Conservation (phyloP, 2,329 filamentous ascomycete species). For the Aspergillus ibericus region DNA sequence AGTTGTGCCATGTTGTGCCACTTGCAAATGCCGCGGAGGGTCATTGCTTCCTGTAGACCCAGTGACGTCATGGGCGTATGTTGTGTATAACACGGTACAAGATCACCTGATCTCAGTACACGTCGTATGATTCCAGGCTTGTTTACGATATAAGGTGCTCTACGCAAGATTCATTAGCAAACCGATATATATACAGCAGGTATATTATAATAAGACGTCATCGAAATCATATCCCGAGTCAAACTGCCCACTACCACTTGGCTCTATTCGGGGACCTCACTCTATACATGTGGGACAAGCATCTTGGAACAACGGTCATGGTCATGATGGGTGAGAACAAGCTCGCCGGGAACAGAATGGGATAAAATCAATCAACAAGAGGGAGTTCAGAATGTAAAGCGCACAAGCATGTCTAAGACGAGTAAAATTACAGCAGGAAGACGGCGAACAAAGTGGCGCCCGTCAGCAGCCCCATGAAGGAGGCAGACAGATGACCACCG, state of each 20-base stretch:
- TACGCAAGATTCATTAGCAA: not conserved
- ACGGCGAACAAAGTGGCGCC: conserved; percentile 30
- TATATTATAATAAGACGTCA: conserved; percentile 5
- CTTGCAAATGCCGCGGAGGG: not conserved
- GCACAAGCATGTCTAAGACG: not conserved
- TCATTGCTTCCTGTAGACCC: too few species aligned
- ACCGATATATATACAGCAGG: not conserved
- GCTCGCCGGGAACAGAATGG: conserved; percentile 4
- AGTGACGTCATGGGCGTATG: too few species aligned
- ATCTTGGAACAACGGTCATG: not conserved
- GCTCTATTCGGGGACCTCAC: conserved; percentile 1
- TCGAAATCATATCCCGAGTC: conserved; percentile 1
- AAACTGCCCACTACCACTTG: not conserved
- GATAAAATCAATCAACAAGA: not conserved
- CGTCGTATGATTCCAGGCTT: too few species aligned
- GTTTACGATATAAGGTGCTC: not conserved
- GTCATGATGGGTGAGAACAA: not conserved
- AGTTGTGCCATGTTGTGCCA: not conserved
- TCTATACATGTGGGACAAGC: not conserved
- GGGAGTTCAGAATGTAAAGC: not conserved
- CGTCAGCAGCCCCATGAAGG: conserved; percentile 26
- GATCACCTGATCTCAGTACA: too few species aligned
- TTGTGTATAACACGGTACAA: too few species aligned
- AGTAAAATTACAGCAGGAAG: conserved; percentile 26
- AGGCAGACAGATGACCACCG: conserved; percentile 21